Percentiles rank a stretch among this genome's conserved stretches.
phyloP scores from a whole-genome alignment of 2,329 filamentous ascomycete species.

The Scedosporium boydii region DNA sequence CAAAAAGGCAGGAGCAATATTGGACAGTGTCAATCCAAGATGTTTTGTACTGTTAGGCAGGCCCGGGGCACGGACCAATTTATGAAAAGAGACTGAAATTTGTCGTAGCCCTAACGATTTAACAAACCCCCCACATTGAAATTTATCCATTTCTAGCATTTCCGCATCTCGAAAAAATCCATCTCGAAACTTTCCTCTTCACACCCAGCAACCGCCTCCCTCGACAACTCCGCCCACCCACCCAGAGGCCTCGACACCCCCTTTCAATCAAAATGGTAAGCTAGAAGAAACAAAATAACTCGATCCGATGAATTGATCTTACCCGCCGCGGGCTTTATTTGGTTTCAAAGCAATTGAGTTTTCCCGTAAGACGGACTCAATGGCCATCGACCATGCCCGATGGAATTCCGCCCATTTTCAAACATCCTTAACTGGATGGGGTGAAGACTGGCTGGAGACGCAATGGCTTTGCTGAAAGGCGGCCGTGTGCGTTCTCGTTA shows the following conservation, averaged over 20 bases:
- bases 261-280: slow-evolving; percentile 7
- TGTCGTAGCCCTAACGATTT: slow-evolving; percentile 27
- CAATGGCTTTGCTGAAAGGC: slow-evolving; percentile 42
- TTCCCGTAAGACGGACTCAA: neutral
- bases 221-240: slow-evolving; percentile 17
- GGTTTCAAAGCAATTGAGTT: neutral
- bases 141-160: slow-evolving; percentile 15
- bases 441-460: slow-evolving; percentile 60
- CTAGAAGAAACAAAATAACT: neutral
- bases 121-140: slow-evolving; percentile 20
- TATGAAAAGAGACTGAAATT: neutral
- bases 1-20: too few species aligned
- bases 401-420: slow-evolving; percentile 22
- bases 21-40: too few species aligned
- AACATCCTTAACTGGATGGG: slow-evolving; percentile 15
- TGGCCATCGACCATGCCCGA: neutral
- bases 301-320: neutral
- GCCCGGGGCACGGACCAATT: neutral
- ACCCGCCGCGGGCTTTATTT: neutral
- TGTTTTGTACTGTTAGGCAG: neutral
- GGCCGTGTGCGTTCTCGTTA: slow-evolving; percentile 59
- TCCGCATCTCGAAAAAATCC: slow-evolving; percentile 17
- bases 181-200: slow-evolving; percentile 23
- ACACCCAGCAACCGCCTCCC: slow-evolving; percentile 15
- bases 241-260: neutral